Conservation (phyloP, 2,329 filamentous ascomycete genomes). For the Sphaerulina populicola region DNA sequence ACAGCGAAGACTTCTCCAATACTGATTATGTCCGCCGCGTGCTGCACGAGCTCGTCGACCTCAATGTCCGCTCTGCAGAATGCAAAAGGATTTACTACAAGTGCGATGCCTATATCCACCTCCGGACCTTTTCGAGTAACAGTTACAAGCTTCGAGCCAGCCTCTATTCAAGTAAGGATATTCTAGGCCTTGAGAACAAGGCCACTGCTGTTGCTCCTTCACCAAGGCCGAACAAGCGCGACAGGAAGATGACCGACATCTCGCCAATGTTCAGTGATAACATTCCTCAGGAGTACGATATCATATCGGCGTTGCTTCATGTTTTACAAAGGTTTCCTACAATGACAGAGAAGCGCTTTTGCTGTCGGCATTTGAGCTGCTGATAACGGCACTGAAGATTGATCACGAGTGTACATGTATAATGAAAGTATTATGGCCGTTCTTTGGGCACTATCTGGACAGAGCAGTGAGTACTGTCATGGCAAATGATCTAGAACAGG, state of each 20-base stretch:
- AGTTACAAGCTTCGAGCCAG: slow-evolving; percentile 38
- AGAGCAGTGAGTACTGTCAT: too few relatives aligned
- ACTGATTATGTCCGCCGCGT: slow-evolving; percentile 61
- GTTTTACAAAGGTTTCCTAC: not conserved
- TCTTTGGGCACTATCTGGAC: too few relatives aligned
- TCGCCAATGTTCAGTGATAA: slow-evolving; percentile 9
- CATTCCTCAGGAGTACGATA: not conserved
- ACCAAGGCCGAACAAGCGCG: slow-evolving; percentile 11
- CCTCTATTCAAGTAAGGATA: slow-evolving; percentile 37
- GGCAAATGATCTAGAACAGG: too few relatives aligned
- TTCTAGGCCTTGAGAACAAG: slow-evolving; percentile 20
- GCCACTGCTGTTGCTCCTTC: slow-evolving; percentile 18
- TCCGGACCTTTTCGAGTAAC: slow-evolving; percentile 37
- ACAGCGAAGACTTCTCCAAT: slow-evolving; percentile 67
- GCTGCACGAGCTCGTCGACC: slow-evolving; percentile 49
- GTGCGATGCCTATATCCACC: slow-evolving; percentile 49
- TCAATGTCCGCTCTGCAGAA: slow-evolving; percentile 48
- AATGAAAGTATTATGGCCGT: not conserved
- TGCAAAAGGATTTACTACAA: slow-evolving; percentile 66
- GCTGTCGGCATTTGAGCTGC: not conserved
- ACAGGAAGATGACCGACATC: slow-evolving; percentile 9
- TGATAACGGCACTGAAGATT: not conserved
- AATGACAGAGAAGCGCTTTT: not conserved
- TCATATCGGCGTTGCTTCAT: not conserved
- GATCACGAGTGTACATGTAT: not conserved